Base-by-base conservation (phyloP, 106 monocot species). In the Allium fistulosum region DNA sequence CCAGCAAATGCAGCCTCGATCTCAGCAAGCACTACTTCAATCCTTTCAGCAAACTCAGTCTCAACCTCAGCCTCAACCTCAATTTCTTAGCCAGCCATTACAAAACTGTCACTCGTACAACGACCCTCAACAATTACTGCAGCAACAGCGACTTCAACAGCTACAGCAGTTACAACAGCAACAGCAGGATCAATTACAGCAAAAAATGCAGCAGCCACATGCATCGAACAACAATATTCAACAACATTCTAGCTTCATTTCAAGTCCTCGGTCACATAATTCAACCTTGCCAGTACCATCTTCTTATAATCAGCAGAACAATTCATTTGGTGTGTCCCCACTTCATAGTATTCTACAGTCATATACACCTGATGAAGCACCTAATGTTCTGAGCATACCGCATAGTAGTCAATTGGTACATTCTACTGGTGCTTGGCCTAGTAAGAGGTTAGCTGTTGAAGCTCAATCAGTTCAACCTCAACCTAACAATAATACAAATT, bases 341-440 rank as follows among this genome's bases (percentile, higher is more conserved):
- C 17, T 96, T 60, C 81, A 81, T 65, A 73, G 81, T 37, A 73
- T 80, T 47, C 80, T 91, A 68, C 77, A 77, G 13, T 75, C 85
- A 7, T 86, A 88, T 70, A 79, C 91, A 27, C 62, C 78, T 60
- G 91, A 91, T 69, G 95, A 95, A 70, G 49, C 81, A 61, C 69
- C 82, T 50, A 73, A 75, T 45, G 59, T 85, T 68, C 73, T 81
- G 62, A 76, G 56, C 53, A 60, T 83, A 63, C 81, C 87, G 53
- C 78, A 74, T 69, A 64, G 76, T 22, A 82, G 67, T 52, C 69
- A 79, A 51, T 1, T 82, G 48, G 47, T 78, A 51, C 62, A 79
- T 59, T 76, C 76, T 37, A 37, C 2, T 13, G 67, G 68, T 69
- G 47, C 59, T 4, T 88, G 91, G 85, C 65, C 79, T 11, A 83